Evolutionary conservation across 176 grass and related monocot genomes (phyloP), one percentile per base, ranked within the genome.

Genomic region (Lolium multiflorum): DNA sequence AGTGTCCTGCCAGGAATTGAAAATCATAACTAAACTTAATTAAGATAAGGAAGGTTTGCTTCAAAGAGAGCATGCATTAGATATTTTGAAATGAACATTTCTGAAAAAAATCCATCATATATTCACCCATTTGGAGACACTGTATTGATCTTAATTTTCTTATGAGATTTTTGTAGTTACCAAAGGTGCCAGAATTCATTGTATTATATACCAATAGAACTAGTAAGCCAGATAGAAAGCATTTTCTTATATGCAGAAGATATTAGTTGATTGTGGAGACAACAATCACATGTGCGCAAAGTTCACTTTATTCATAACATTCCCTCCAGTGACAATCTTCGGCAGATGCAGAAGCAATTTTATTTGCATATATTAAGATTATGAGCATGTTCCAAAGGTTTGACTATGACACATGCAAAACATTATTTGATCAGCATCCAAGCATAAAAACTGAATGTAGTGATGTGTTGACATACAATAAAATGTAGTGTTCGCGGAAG

Each of bases 401-500:
- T 69, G 14, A 22, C 28, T 46, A 24, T 54, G 43, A 46, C 25
- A 74, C 11, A 10, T 55, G 24, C 72, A 52, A 81, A 73, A 79
- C 76, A 74, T 58, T 20, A 65, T 51, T 37, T 43, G 63, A 41
- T 78, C 57, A 78, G 38, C 15, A 46, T 68, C 31, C 37, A 64
- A 75, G 49, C 22, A 84, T 73, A 11, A 82, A 83, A 86, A 55
- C n/a, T 2, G 14, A 76, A 87, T 79, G 37, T 37, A 60, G 59
- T 9, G 11, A 63, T 46, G 67, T 2, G 16, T 87, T 83, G 39
- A 91, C 90, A 81, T 96, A 96, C 92, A 89, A 31, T 77, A 58
- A 81, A 89, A 98, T 76, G 94, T 91, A 84, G 26, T 81, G 72
- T 98, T 71, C 47, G 96, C 91, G 35, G 96, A 96, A 74, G 90